A percentile compares a stretch with the other conserved stretches of the same genome.
Conservation (phyloP, 805 yeast species). For the Wickerhamomyces xylosicus region DNA sequence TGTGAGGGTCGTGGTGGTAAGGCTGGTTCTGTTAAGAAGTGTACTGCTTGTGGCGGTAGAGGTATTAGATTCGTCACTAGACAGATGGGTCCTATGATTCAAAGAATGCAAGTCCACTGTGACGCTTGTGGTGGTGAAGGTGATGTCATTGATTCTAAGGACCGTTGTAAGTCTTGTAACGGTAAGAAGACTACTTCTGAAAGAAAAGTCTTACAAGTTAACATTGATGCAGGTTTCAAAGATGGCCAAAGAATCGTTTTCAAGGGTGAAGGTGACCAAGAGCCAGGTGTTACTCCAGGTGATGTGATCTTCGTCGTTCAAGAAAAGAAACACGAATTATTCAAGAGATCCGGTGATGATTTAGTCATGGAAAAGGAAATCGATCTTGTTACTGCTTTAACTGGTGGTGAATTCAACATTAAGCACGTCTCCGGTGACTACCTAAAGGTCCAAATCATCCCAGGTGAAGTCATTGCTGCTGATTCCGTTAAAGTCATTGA, state of each 20-base stretch:
- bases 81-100: conserved; percentile 99
- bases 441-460: conserved; percentile 69
- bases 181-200: conserved; percentile 85
- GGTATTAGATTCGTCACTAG: conserved; percentile 89
- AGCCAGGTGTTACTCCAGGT: conserved; percentile 91
- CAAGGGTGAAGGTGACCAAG: conserved; percentile 96
- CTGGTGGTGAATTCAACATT: conserved; percentile 88
- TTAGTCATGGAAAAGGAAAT: conserved; percentile 76
- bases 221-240: conserved; percentile 94
- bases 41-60: conserved; percentile 81
- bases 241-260: conserved; percentile 87
- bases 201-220: conserved; percentile 89
- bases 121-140: conserved; percentile 90
- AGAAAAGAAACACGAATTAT: conserved; percentile 77
- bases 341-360: conserved; percentile 85
- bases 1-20: conserved; percentile 98
- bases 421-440: conserved; percentile 90
- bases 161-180: conserved; percentile 75
- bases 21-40: conserved; percentile 77
- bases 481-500: conserved; percentile 72
- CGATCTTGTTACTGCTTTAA: conserved; percentile 88
- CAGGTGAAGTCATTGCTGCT: conserved; percentile 91
- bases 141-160: conserved; percentile 76
- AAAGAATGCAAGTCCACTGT: conserved; percentile 93
- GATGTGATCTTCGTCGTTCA: conserved; percentile 89